Evolutionary conservation across 2,329 filamentous ascomycete genomes (phyloP).

Genomic region (Hypoxylon sp.): DNA sequence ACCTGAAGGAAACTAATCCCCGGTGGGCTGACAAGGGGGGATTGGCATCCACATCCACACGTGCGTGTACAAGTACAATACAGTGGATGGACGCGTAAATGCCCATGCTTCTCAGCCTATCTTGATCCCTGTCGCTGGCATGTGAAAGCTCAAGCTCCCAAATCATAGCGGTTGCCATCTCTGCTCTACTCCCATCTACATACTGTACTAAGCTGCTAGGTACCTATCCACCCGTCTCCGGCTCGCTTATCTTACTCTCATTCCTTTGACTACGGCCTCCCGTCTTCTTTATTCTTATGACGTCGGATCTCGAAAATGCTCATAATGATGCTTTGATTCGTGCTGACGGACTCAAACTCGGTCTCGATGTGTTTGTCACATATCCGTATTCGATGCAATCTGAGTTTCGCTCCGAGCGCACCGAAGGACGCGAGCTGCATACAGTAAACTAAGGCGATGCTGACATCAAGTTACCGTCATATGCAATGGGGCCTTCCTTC

Average conservation of each 20-base stretch:
- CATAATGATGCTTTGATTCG: constrained; percentile 9
- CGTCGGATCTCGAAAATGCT: not conserved
- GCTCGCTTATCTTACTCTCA: constrained; percentile 23
- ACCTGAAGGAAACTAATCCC: constrained; percentile 18
- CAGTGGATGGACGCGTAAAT: not conserved
- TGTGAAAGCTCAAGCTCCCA: constrained; percentile 33
- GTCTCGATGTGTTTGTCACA: not conserved
- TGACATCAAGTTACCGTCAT: constrained; percentile 39
- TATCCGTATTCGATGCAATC: constrained; percentile 11
- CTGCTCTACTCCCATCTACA: no score
- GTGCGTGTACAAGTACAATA: constrained; percentile 4
- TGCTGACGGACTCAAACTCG: constrained; percentile 8
- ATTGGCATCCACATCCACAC: not conserved
- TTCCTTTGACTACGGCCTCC: not conserved
- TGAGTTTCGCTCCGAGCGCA: constrained; percentile 13
- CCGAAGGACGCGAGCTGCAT: constrained; percentile 17
- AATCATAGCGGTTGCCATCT: constrained; percentile 11
- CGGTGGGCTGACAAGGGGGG: constrained; percentile 13
- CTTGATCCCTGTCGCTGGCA: constrained; percentile 37
- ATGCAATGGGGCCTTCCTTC: constrained; percentile 7
- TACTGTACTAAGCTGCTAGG: no score
- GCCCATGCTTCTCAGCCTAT: constrained; percentile 21
- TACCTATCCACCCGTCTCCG: constrained; percentile 28
- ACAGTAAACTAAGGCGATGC: constrained; percentile 14
- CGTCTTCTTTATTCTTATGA: not conserved